Base-by-base conservation (phyloP, 1,284 basidiomycete species). In the Sanguinoderma infundibulare region DNA sequence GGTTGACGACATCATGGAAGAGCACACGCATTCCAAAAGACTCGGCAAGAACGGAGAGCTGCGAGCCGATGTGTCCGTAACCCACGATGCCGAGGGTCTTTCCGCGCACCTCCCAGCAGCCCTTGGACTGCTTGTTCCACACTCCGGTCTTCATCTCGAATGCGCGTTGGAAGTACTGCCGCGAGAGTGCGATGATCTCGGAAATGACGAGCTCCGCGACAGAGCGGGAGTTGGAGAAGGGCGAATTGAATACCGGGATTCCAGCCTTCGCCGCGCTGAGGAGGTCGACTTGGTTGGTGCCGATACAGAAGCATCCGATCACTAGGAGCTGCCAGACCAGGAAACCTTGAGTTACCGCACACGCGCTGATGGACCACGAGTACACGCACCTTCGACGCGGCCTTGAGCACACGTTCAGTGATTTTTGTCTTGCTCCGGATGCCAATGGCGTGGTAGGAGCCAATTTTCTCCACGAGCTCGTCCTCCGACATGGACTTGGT, bases 231-330 rank as follows among this genome's bases (percentile, higher is more conserved):
- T 99, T 99, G 76, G 98, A 97, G 81, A 99, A 99, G 35, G 98
- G 98, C 14, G 97, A 99, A 79, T 99, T 99, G 87, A 99, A 99
- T 58, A 99, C 98, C 39, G 96, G 94, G 67, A 99, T 94, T 69
- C 98, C 98, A 60, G 91, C 89, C 62, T 87, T 87, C 53, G 94
- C 89, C 39, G 97, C 96, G 4, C 92, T 87, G 47, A 77, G 68
- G 55, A 99, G 89, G 76, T 98, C 96, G 70, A 99, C 98, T 78
- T 99, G 98, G 79, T 99, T 99, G 64, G 96, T 97, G 61, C 98
- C 98, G 71, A 99, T 99, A 80, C 98, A 99, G 87, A 99, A 99
- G 79, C 98, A 99, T 42, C 98, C 98, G 66, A 99, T 95, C 70
- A 91, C 95, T 15, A 99, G 85, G 44, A 99, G 90, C 95, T 98